Evolutionary conservation across 1,284 basidiomycete species (phyloP).

Genomic region (Irpex lacteus): DNA sequence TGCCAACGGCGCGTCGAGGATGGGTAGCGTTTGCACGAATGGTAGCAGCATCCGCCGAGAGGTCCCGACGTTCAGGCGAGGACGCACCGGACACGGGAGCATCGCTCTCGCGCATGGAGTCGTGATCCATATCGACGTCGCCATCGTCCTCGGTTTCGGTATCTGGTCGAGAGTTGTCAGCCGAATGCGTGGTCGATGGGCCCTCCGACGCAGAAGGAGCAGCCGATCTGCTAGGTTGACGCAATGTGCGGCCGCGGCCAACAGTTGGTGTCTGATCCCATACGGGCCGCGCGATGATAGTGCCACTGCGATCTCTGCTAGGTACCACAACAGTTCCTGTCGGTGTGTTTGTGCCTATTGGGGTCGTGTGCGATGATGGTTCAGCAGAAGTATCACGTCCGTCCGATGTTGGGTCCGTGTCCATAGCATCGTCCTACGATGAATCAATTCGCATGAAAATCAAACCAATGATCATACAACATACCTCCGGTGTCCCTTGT

Average conservation of each 20-base stretch:
- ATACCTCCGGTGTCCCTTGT: slow-evolving; percentile 21
- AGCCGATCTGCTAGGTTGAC: slow-evolving; percentile 8
- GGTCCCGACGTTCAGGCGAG: slow-evolving; percentile 39
- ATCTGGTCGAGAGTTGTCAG: slow-evolving; percentile 57
- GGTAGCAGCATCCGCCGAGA: slow-evolving; percentile 31
- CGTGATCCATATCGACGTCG: slow-evolving; percentile 54
- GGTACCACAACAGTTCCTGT: slow-evolving; percentile 53
- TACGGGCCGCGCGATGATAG: slow-evolving; percentile 62
- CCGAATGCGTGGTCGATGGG: slow-evolving; percentile 52
- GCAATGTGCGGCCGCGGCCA: slow-evolving; percentile 19
- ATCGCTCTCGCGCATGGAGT: slow-evolving; percentile 36
- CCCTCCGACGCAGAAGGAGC: slow-evolving; percentile 26
- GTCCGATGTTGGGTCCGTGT: slow-evolving; percentile 20
- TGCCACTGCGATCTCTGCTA: slow-evolving; percentile 69
- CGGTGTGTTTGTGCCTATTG: slow-evolving; percentile 55
- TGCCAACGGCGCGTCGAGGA: slow-evolving; percentile 53
- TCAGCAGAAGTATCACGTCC: slow-evolving; percentile 54
- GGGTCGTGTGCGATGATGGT: slow-evolving; percentile 56
- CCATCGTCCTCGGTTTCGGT: slow-evolving; percentile 75
- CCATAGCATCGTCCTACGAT: slow-evolving; percentile 29
- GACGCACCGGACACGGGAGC: slow-evolving; percentile 26
- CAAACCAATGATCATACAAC: slow-evolving; percentile 7
- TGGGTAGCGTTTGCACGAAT: slow-evolving; percentile 28
- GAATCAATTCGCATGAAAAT: not conserved
- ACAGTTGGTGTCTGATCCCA: slow-evolving; percentile 46